phyloP scores from a whole-genome alignment of 2,329 filamentous ascomycete species.

The Botrytis hyacinthi region DNA sequence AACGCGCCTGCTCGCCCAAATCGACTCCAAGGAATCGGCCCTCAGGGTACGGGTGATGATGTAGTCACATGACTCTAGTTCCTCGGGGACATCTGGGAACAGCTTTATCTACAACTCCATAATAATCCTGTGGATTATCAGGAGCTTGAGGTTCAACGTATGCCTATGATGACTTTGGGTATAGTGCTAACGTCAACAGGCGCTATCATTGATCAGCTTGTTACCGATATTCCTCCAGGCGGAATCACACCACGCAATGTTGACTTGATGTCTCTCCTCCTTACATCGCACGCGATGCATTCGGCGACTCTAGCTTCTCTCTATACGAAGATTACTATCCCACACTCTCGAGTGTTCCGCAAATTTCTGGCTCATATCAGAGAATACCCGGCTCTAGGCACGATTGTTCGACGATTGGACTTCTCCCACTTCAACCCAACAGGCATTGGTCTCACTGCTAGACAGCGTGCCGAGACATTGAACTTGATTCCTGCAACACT shows the following conservation, averaged over 20 bases:
- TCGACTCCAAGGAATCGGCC: slow-evolving; percentile 16
- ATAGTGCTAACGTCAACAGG: slow-evolving; percentile 45
- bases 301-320: slow-evolving; percentile 70
- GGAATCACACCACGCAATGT: slow-evolving; percentile 73
- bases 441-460: slow-evolving; percentile 70
- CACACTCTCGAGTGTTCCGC: slow-evolving; percentile 78
- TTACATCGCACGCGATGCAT: slow-evolving; percentile 74
- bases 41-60: slow-evolving; percentile 16
- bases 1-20: slow-evolving; percentile 7
- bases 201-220: slow-evolving; percentile 71
- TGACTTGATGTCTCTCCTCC: slow-evolving; percentile 71
- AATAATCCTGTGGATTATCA: slow-evolving; percentile 10
- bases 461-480: slow-evolving; percentile 70
- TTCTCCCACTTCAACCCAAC: slow-evolving; percentile 85
- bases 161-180: slow-evolving; percentile 14
- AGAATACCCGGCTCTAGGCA: slow-evolving; percentile 66
- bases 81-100: slow-evolving; percentile 13
- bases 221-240: slow-evolving; percentile 72
- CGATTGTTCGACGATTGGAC: slow-evolving; percentile 74
- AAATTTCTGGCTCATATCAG: slow-evolving; percentile 73
- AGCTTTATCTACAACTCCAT: slow-evolving; percentile 15
- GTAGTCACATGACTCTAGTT: slow-evolving; percentile 26
- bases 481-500: slow-evolving; percentile 75
- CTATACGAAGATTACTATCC: slow-evolving; percentile 77
- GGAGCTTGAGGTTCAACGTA: slow-evolving; percentile 21